These are phyloP conservation scores for Cinchona pubescens DNA, from an alignment of 257 asterid species.

Conservation along the genomic window DNA sequence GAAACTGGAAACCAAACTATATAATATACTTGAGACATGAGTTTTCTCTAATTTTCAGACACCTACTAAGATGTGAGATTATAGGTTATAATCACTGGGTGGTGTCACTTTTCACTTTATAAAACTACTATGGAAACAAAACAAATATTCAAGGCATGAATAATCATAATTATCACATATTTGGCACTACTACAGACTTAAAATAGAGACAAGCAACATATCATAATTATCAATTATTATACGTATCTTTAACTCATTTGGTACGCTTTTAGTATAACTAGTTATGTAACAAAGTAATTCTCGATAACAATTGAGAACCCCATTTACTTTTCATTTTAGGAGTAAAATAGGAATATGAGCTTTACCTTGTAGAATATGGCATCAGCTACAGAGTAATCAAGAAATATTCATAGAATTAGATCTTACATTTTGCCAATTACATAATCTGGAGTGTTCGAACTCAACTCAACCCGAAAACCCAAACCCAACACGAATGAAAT, in stretches of 20 bases:
- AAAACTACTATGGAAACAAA: not conserved
- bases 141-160: not conserved
- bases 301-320: too few species aligned
- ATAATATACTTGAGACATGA: not conserved
- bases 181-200: too few species aligned
- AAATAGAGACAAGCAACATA: too few species aligned
- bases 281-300: not conserved
- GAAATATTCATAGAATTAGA: constrained; percentile 3
- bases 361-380: constrained; percentile 76
- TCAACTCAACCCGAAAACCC: too few species aligned
- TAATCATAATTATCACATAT: too few species aligned
- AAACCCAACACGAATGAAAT: too few species aligned
- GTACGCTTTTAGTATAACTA: too few species aligned
- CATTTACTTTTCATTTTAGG: not conserved
- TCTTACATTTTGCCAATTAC: constrained; percentile 10
- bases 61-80: not conserved
- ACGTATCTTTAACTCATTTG: too few species aligned
- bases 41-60: not conserved
- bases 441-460: too few species aligned
- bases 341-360: not conserved
- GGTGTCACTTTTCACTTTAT: not conserved
- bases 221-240: too few species aligned
- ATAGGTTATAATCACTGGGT: not conserved
- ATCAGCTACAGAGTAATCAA: constrained; percentile 56
- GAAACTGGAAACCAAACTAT: not conserved